Percentiles rank a stretch among this genome's conserved stretches.
These are phyloP conservation scores for Microcyclospora pomicola DNA, from an alignment of 2,329 filamentous ascomycete species.

Conservation along the genomic window DNA sequence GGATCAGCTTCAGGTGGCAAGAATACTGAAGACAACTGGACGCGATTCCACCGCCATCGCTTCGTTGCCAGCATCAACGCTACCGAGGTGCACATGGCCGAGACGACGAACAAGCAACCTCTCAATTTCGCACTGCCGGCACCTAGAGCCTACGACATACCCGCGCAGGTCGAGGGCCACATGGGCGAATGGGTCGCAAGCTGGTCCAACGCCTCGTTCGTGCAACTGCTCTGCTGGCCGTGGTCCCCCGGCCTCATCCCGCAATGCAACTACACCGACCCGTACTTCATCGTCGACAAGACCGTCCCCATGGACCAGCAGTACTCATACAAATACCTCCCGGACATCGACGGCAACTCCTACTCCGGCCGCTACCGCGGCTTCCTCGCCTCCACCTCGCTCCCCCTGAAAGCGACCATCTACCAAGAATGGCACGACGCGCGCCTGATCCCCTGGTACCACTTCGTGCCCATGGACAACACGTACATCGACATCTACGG, in stretches of 20 bases:
- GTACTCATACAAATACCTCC: conserved; percentile 48
- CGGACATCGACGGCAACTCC: conserved; percentile 58
- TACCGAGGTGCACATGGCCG: conserved; percentile 39
- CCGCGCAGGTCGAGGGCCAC: conserved; percentile 23
- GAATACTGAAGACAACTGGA: conserved; percentile 33
- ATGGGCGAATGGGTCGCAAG: conserved; percentile 18
- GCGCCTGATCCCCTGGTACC: conserved; percentile 23
- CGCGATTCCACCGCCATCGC: conserved; percentile 56
- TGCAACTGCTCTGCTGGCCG: conserved; percentile 15
- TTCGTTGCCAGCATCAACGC: conserved; percentile 58
- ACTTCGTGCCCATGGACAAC: conserved; percentile 23
- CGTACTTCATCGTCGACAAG: conserved; percentile 24
- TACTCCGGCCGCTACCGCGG: conserved; percentile 25
- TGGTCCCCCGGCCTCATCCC: not conserved
- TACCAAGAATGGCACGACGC: conserved; percentile 26
- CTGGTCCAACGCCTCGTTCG: conserved; percentile 25
- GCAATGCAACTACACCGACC: conserved; percentile 31
- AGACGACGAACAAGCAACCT: conserved; percentile 24
- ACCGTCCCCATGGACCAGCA: conserved; percentile 26
- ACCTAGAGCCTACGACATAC: conserved; percentile 20
- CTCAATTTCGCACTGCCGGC: conserved; percentile 25
- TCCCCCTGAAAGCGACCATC: conserved; percentile 24
- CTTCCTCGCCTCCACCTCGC: conserved; percentile 12
- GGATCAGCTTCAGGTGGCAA: conserved; percentile 37
- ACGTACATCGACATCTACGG: conserved; percentile 16